Percentiles rank a stretch among this genome's conserved stretches.
Conservation (phyloP, 2,329 filamentous ascomycete genomes). For the Curvularia eragrostidis region DNA sequence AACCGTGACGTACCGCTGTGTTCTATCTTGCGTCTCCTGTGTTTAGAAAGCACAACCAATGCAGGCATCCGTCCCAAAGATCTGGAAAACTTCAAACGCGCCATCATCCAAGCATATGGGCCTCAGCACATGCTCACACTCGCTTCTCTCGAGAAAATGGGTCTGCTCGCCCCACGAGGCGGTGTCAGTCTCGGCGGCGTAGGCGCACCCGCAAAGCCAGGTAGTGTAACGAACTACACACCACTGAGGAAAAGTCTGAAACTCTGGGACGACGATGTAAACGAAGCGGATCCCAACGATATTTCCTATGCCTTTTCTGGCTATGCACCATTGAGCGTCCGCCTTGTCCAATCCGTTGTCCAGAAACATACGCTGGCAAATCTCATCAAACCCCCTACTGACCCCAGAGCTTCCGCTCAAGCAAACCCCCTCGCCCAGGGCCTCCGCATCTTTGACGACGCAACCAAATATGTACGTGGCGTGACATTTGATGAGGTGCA, state of each 20-base stretch:
- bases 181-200: conserved; percentile 56
- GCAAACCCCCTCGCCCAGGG: conserved; percentile 72
- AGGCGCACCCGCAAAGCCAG: conserved; percentile 41
- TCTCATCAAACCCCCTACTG: conserved; percentile 58
- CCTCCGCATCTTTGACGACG: conserved; percentile 93
- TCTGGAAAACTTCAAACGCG: conserved; percentile 84
- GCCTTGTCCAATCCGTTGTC: conserved; percentile 88
- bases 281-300: conserved; percentile 92
- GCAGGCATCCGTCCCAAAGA: conserved; percentile 89
- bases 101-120: conserved; percentile 90
- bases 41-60: conserved; percentile 87
- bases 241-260: conserved; percentile 84
- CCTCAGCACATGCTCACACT: conserved; percentile 94
- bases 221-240: conserved; percentile 78
- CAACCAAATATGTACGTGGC: conserved; percentile 84
- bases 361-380: conserved; percentile 84
- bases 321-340: conserved; percentile 90
- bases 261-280: conserved; percentile 94
- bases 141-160: conserved; percentile 84
- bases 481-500: conserved; percentile 91
- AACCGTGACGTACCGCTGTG: conserved; percentile 80
- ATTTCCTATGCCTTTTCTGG: conserved; percentile 98
- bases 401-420: conserved; percentile 45
- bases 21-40: conserved; percentile 84
- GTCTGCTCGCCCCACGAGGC: conserved; percentile 73